These are phyloP conservation scores for Phlyctochytrium arcticum DNA, from an alignment of 192 early-diverging fungal species.

Conservation along the genomic window DNA sequence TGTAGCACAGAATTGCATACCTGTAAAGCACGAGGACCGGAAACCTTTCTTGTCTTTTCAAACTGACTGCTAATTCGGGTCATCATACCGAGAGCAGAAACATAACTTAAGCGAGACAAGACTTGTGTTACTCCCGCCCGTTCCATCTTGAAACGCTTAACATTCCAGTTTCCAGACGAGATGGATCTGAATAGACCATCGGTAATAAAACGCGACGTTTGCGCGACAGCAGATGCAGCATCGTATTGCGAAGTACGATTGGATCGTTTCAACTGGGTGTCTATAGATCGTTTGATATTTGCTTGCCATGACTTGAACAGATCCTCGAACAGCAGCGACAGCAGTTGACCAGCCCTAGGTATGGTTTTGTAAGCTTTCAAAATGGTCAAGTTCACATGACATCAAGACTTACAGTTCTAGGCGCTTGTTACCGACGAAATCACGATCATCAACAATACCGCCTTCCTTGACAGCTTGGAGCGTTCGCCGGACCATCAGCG, in stretches of 20 bases:
- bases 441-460: conserved; percentile 88
- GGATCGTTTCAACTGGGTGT: conserved; percentile 83
- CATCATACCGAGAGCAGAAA: conserved; percentile 96
- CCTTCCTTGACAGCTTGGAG: conserved; percentile 79
- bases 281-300: conserved; percentile 84
- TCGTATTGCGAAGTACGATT: conserved; percentile 88
- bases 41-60: conserved; percentile 97
- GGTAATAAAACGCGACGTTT: conserved; percentile 71
- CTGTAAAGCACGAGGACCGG: conserved; percentile 92
- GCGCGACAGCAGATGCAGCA: conserved; percentile 47
- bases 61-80: conserved; percentile 95
- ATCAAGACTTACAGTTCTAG: conserved; percentile 74
- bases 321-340: conserved; percentile 95
- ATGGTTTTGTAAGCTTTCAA: no score
- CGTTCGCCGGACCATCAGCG: conserved; percentile 90
- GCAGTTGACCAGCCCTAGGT: conserved; percentile 90
- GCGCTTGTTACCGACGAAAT: conserved; percentile 98
- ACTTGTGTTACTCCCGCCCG: conserved; percentile 96
- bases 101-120: conserved; percentile 85
- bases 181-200: conserved; percentile 89
- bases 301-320: conserved; percentile 91
- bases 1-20: conserved; percentile 18
- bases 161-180: conserved; percentile 95
- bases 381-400: no score
- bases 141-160: conserved; percentile 99